These are phyloP conservation scores for Choanephora cucurbitarum DNA, from an alignment of 371 early-diverging fungal genomes.

Conservation along the genomic window DNA sequence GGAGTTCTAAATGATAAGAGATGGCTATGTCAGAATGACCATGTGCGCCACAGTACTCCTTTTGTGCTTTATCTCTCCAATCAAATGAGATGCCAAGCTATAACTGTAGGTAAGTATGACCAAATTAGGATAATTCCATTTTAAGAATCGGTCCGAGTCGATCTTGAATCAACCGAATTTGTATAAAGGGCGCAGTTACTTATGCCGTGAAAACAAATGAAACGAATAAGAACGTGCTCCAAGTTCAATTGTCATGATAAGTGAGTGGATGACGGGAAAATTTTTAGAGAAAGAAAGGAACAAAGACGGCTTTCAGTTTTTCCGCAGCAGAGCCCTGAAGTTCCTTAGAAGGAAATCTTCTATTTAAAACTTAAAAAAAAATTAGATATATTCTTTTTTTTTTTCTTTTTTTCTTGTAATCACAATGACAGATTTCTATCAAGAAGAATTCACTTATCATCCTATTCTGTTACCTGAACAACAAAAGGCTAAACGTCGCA, in stretches of 20 bases:
- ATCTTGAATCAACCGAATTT: slow-evolving; percentile 1
- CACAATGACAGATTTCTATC: slow-evolving; percentile 23
- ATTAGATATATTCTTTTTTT: slow-evolving; percentile 8
- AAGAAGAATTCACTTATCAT: slow-evolving; percentile 16
- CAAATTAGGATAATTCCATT: neutral
- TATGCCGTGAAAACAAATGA: neutral
- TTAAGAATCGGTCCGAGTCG: neutral
- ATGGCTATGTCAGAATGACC: too few relatives aligned
- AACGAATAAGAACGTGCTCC: neutral
- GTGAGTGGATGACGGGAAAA: too few relatives aligned
- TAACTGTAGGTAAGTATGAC: too few relatives aligned
- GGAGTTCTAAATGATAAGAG: too few relatives aligned
- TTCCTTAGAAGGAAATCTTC: neutral
- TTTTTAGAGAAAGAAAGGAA: neutral
- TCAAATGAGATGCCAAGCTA: too few relatives aligned
- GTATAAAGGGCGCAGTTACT: neutral
- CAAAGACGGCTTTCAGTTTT: neutral
- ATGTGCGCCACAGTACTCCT: too few relatives aligned
- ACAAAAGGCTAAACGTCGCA: slow-evolving; percentile 8
- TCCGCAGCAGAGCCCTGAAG: slow-evolving; percentile 4
- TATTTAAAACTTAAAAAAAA: neutral
- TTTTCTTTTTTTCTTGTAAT: slow-evolving; percentile 2
- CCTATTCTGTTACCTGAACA: slow-evolving; percentile 6
- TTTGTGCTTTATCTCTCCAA: too few relatives aligned
- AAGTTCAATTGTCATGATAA: too few relatives aligned